Evolutionary conservation across 306 rosid genomes (phyloP), one percentile per base, ranked within the genome.

Genomic region (Pterocarpus santalinus): DNA sequence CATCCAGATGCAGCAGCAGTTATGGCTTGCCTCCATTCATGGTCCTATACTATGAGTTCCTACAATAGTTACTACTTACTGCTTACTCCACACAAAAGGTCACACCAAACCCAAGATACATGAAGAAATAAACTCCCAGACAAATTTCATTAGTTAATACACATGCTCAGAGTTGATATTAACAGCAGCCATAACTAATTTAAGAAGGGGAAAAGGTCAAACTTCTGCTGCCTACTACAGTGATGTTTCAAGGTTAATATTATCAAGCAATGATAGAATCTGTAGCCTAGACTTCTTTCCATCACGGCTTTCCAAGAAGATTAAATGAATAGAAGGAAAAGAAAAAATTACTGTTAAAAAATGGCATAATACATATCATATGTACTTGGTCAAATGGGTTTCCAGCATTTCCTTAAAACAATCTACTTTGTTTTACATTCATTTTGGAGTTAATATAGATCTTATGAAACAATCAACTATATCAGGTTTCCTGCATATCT

Each of bases 1-100:
- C 98, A 95, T 86, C 98, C 98, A 64, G 98, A 90, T 76, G 97
- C 98, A 81, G 98, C 97, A 84, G 98, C 98, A 53, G 98, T 95
- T 72, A 95, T 13, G 9, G 98, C 98, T 90, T 95, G 98, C 89
- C 98, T 95, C 98, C 98, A 95, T 82, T 95, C 98, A 75, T 89
- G 97, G 76, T 95, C 98, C 97, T 95, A 79, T 69, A 72, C 47
- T 39, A 72, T 22, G 61, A 76, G 38, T 35, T 8, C 74, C 28
- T 61, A 70, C 51, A 41, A 46, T 57, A 73, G 73, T 69, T 38
- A 30, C 36, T 43, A 13, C 69, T 9, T 47, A 39, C 53, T 9
- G 65, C 62, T 57, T 46, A 47, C 15, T 47, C 53, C 34, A 16
- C 15, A 28, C 52, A 76, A 61, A 79, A 38, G 56, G 70, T 75